phyloP scores from a whole-genome alignment of 352 stramenopile genomes.

The Phytophthora europaea region DNA sequence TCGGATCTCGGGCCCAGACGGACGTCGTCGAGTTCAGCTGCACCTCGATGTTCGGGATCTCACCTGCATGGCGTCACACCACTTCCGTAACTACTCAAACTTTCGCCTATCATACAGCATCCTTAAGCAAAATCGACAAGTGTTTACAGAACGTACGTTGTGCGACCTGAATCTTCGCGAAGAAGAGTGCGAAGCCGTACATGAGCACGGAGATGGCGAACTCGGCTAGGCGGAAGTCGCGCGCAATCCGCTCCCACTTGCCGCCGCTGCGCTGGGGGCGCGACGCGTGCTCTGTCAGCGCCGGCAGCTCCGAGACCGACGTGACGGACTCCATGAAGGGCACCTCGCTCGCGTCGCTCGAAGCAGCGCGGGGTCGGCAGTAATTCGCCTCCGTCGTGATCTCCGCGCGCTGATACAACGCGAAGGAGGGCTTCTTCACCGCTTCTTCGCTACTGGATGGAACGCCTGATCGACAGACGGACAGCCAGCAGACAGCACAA shows the following conservation, averaged over 20 bases:
- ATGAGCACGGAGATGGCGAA: slow-evolving; percentile 48
- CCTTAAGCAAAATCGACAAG: neutral
- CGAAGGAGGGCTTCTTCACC: slow-evolving; percentile 36
- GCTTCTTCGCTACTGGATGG: slow-evolving; percentile 35
- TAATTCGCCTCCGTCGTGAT: slow-evolving; percentile 23
- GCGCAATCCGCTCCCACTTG: slow-evolving; percentile 36
- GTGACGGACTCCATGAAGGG: slow-evolving; percentile 48
- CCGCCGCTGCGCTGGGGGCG: neutral
- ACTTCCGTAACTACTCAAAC: slow-evolving; percentile 27
- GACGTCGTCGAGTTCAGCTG: slow-evolving; percentile 52
- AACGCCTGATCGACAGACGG: slow-evolving; percentile 29
- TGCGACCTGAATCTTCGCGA: slow-evolving; percentile 45
- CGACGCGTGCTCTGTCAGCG: slow-evolving; percentile 1
- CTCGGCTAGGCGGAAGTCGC: slow-evolving; percentile 40
- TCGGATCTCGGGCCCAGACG: slow-evolving; percentile 65
- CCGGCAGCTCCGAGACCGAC: slow-evolving; percentile 30
- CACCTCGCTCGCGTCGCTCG: slow-evolving; percentile 42
- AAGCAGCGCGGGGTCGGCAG: slow-evolving; percentile 23
- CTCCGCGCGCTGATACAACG: slow-evolving; percentile 12
- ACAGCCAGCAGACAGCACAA: slow-evolving; percentile 15
- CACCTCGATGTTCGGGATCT: slow-evolving; percentile 66
- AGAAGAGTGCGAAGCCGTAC: slow-evolving; percentile 50
- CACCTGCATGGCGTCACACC: slow-evolving; percentile 40
- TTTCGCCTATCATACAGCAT: neutral
- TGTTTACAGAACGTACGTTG: slow-evolving; percentile 33